phyloP scores from a whole-genome alignment of 805 yeast species.

The Pichia membranifaciens region DNA sequence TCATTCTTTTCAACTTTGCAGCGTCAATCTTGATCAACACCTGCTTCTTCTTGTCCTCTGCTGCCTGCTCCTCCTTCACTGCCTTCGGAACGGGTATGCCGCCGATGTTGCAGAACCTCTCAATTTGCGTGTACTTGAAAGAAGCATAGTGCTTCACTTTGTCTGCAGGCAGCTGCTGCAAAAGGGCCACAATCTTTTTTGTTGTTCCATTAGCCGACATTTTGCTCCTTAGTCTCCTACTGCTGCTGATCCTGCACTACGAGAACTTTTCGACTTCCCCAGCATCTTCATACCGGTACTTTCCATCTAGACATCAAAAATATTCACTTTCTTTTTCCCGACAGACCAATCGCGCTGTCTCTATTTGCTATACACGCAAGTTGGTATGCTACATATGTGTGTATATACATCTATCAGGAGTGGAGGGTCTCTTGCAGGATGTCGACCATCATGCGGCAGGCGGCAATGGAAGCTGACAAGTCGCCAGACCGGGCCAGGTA shows the following conservation, averaged over 20 bases:
- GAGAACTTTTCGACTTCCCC: neutral
- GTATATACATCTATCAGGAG: too few relatives aligned
- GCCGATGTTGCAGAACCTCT: slow-evolving; percentile 47
- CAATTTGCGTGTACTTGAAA: slow-evolving; percentile 61
- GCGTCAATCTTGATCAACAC: slow-evolving; percentile 30
- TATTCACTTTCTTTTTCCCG: neutral
- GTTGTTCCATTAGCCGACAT: slow-evolving; percentile 27
- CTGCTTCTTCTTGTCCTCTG: slow-evolving; percentile 33
- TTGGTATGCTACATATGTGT: neutral
- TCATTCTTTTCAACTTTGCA: slow-evolving; percentile 36
- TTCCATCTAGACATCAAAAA: neutral
- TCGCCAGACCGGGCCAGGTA: neutral
- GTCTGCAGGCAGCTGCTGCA: slow-evolving; percentile 65
- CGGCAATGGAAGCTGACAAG: slow-evolving; percentile 1
- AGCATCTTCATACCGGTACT: neutral
- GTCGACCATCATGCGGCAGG: neutral
- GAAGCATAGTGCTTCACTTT: slow-evolving; percentile 63
- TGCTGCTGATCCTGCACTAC: too few relatives aligned
- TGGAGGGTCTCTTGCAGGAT: neutral
- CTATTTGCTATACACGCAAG: too few relatives aligned
- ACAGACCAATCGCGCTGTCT: slow-evolving; percentile 1
- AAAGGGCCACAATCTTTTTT: slow-evolving; percentile 48
- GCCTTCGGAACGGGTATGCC: slow-evolving; percentile 37
- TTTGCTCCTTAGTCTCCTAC: neutral
- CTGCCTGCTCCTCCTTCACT: slow-evolving; percentile 30